Conservation (phyloP, 495 filamentous ascomycete species). For the Clavariopsis aquatica region DNA sequence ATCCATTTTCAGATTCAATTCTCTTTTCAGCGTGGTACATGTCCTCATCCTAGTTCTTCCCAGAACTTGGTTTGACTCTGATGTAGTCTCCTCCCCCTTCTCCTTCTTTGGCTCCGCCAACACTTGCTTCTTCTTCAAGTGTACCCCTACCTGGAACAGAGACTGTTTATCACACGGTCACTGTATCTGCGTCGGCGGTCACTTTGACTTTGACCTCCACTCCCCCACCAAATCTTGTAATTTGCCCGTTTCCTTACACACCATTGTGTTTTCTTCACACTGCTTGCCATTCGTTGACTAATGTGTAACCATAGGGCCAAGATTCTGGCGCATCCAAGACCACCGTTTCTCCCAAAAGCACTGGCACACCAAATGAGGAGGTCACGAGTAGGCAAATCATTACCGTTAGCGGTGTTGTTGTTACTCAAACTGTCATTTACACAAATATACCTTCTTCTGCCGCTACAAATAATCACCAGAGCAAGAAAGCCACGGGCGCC, state of each 20-base stretch:
- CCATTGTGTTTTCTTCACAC: not conserved
- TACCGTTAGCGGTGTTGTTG: slow-evolving; percentile 27
- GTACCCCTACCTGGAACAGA: slow-evolving; percentile 16
- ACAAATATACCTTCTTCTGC: slow-evolving; percentile 12
- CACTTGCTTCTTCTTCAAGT: slow-evolving; percentile 13
- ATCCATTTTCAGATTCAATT: slow-evolving; percentile 10
- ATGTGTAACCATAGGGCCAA: not conserved
- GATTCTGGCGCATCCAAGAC: not conserved
- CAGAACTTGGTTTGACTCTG: slow-evolving; percentile 23
- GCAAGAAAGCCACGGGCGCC: slow-evolving; percentile 16
- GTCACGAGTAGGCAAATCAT: slow-evolving; percentile 19
- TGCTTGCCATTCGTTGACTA: not conserved
- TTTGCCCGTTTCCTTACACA: slow-evolving; percentile 1
- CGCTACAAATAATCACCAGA: not conserved
- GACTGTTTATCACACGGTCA: slow-evolving; percentile 35
- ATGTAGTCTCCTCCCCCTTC: slow-evolving; percentile 31
- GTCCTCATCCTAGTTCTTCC: not conserved
- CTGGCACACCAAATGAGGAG: not conserved
- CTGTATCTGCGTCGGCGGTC: slow-evolving; percentile 22
- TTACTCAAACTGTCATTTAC: slow-evolving; percentile 31
- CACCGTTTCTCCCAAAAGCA: not conserved
- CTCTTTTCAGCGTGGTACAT: not conserved
- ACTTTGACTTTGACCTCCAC: slow-evolving; percentile 9
- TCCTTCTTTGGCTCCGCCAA: slow-evolving; percentile 34
- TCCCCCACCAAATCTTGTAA: slow-evolving; percentile 23